Base-by-base conservation (phyloP, 2,329 filamentous ascomycete species). In the Talaromyces rugulosus region DNA sequence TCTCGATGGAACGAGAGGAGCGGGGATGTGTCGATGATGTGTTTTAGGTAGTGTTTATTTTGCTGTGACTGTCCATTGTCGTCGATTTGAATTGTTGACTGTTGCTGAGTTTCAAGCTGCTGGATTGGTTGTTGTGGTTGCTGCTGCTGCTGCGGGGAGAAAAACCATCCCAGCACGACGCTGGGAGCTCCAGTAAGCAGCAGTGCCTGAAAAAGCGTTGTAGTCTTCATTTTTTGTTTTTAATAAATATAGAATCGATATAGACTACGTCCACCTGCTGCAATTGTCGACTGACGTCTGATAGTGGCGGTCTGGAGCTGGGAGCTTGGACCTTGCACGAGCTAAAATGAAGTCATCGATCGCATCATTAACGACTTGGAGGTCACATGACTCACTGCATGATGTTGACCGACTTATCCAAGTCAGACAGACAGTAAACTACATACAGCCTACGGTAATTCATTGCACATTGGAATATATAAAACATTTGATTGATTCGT, bases 1-100 rank as follows among this genome's bases (percentile, higher is more conserved):
- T 86, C 83, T 59, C 87, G 85, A 77, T 96, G 92, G 12, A 96
- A 83, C 18, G 83, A 82, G 51, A 96, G 82, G 0, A 96, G 83
- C 2, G 77, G 75, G 1, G 78, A 80, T 23, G 66, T 66, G n/a
- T 72, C 69, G 56, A 81, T 77, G 44, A 79, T 69, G 47, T 74
- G 66, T 5, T 75, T 70, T 9, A 77, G 57, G 52, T 67, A 63
- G 30, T 59, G 57, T 40, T 64, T 55, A 40, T 18, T 56, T 47
- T 51, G 30, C 14, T 23, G 36, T n/a, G 18, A 23, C 2, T 56
- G 33, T 11, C 27, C 27, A 18, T 61, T 53, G 44, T 52, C 52
- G 36, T 27, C 47, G 47, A 58, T 23, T 23, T 23, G 23, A 23
- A 36, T n/a, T 40, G 58, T 23, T 61, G 51, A 23, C 16, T 61